These are phyloP conservation scores for Linnemannia zychae DNA, from an alignment of 192 early-diverging fungal genomes.

Conservation along the genomic window DNA sequence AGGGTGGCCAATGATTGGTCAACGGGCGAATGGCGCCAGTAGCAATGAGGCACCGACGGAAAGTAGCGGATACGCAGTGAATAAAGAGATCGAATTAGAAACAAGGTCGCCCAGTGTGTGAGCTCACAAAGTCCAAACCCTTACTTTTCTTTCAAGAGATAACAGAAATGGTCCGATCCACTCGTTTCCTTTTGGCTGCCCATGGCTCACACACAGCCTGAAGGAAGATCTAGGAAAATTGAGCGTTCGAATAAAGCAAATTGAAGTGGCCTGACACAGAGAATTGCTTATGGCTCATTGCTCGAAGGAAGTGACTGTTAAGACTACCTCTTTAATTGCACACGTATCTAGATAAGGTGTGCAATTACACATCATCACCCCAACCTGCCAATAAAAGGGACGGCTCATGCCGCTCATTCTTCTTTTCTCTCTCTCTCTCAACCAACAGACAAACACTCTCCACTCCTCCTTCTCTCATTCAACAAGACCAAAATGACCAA, in stretches of 20 bases:
- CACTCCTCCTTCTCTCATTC: not conserved
- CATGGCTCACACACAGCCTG: too few relatives aligned
- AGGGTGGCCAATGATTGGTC: slow-evolving; percentile 15
- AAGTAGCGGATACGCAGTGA: not conserved
- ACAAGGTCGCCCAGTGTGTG: not conserved
- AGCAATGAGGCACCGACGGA: not conserved
- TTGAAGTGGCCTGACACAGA: slow-evolving; percentile 23
- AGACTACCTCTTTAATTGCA: not conserved
- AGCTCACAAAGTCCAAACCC: not conserved
- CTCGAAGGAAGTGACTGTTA: not conserved
- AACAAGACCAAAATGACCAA: slow-evolving; percentile 27
- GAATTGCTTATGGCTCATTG: not conserved
- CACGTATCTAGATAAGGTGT: not conserved
- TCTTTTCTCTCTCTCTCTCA: not conserved
- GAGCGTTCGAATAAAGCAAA: not conserved
- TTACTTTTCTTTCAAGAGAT: not conserved
- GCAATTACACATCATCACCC: not conserved
- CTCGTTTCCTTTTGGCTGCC: not conserved
- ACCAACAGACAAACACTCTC: not conserved
- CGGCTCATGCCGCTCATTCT: not conserved
- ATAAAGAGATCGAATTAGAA: not conserved
- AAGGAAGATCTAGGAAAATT: too few relatives aligned
- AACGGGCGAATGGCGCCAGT: slow-evolving; percentile 30
- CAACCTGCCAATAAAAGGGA: not conserved
- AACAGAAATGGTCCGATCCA: slow-evolving; percentile 9